These are phyloP conservation scores for Fusarium irregulare DNA, from an alignment of 2,329 filamentous ascomycete species.

Conservation along the genomic window DNA sequence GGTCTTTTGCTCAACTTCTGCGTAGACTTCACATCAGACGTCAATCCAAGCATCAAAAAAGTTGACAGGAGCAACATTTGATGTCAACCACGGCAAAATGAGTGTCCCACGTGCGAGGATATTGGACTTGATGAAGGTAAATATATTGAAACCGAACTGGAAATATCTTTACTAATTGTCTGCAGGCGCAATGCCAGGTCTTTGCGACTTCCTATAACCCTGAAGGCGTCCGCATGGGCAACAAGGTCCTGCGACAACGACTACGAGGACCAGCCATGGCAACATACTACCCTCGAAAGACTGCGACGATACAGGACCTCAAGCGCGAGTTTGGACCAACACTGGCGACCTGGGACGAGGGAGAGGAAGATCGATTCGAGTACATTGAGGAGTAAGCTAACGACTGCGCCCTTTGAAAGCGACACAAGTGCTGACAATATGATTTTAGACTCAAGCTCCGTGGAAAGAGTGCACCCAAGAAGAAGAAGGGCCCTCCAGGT, in stretches of 20 bases:
- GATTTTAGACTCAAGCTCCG: constrained; percentile 73
- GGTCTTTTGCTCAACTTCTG: constrained; percentile 27
- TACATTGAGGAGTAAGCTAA: constrained; percentile 71
- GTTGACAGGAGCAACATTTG: constrained; percentile 35
- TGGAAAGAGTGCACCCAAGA: constrained; percentile 90
- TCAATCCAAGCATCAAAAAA: constrained; percentile 48
- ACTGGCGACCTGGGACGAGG: constrained; percentile 77
- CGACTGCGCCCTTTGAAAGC: neutral
- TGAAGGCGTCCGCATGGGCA: constrained; percentile 81
- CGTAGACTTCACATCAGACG: constrained; percentile 37
- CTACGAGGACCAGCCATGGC: constrained; percentile 84
- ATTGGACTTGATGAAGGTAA: constrained; percentile 83
- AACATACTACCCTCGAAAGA: constrained; percentile 86
- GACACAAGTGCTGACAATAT: constrained; percentile 46
- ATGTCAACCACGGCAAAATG: constrained; percentile 60
- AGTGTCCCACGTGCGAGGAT: constrained; percentile 71
- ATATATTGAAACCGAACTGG: neutral
- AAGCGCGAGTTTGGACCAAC: constrained; percentile 75
- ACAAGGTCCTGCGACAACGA: constrained; percentile 90
- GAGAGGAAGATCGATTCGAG: constrained; percentile 83
- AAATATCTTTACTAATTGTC: constrained; percentile 37
- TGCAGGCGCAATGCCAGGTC: constrained; percentile 86
- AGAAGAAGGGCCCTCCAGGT: constrained; percentile 73
- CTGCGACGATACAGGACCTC: constrained; percentile 78
- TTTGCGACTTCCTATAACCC: constrained; percentile 95